A percentile compares a stretch with the other conserved stretches of the same genome.
Evolutionary conservation across 768 basidiomycete genomes (phyloP).

Genomic region (Suillus clintonianus): DNA sequence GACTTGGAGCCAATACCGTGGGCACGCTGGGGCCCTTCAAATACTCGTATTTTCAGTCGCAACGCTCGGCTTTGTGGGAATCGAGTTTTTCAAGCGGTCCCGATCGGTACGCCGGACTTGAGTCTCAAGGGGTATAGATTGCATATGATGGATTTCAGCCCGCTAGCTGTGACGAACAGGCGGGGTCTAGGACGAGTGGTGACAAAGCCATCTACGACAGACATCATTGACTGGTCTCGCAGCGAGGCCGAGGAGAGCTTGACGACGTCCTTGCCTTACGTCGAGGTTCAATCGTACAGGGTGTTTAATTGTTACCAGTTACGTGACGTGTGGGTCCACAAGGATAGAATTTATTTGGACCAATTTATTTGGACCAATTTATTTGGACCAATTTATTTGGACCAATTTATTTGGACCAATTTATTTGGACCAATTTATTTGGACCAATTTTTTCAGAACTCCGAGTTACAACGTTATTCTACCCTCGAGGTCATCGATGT

Average conservation of each 20-base stretch:
- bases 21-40: neutral
- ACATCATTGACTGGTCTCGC: too few species aligned
- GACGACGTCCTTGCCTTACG: neutral
- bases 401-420: too few species aligned
- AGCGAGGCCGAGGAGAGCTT: neutral
- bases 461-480: too few species aligned
- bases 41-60: neutral
- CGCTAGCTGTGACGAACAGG: too few species aligned
- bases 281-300: neutral
- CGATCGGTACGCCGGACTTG: too few species aligned
- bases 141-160: neutral
- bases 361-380: too few species aligned
- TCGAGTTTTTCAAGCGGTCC: neutral
- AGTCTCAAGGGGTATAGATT: neutral
- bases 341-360: neutral
- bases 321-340: neutral
- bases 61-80: neutral
- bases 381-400: too few species aligned
- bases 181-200: too few species aligned
- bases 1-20: neutral
- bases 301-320: neutral
- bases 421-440: too few species aligned
- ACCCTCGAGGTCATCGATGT: too few species aligned
- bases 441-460: neutral
- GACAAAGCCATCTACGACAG: too few species aligned